phyloP scores from a whole-genome alignment of 1,139 yeast species.

The Suhomyces wounanorum region DNA sequence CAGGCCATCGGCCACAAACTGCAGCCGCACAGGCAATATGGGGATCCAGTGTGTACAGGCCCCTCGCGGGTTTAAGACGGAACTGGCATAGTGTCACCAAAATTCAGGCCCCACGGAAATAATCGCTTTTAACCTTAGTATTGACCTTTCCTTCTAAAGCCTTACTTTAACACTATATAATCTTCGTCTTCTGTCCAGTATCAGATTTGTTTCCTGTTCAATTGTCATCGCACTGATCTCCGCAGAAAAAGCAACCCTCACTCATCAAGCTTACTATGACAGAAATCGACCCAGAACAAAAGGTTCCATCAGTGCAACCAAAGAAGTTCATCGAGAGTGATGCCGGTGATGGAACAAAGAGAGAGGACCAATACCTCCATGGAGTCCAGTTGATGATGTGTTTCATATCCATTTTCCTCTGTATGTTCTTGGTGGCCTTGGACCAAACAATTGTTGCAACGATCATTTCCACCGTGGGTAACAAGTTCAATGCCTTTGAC shows the following conservation, averaged over 20 bases:
- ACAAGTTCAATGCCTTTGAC: conserved; percentile 32
- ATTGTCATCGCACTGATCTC: not conserved
- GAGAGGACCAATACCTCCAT: conserved; percentile 32
- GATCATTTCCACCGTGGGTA: conserved; percentile 39
- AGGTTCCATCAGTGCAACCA: not conserved
- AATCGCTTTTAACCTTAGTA: not conserved
- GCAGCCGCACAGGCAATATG: not conserved
- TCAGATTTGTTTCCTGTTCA: not conserved
- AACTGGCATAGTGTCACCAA: not conserved
- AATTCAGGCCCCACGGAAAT: not conserved
- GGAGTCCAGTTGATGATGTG: conserved; percentile 33
- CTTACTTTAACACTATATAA: not conserved
- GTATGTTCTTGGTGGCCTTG: conserved; percentile 40
- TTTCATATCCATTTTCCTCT: conserved; percentile 28
- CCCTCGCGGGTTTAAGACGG: not conserved
- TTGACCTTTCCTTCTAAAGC: not conserved
- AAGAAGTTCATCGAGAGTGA: conserved; percentile 22
- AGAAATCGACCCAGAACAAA: not conserved
- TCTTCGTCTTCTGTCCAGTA: not conserved
- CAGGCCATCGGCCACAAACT: not conserved
- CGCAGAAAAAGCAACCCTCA: not conserved
- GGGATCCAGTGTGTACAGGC: not conserved
- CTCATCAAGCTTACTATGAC: not conserved
- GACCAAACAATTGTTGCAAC: conserved; percentile 47
- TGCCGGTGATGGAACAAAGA: conserved; percentile 45